These are phyloP conservation scores for Penicillium pulvis DNA, from an alignment of 495 filamentous ascomycete genomes.

Conservation along the genomic window DNA sequence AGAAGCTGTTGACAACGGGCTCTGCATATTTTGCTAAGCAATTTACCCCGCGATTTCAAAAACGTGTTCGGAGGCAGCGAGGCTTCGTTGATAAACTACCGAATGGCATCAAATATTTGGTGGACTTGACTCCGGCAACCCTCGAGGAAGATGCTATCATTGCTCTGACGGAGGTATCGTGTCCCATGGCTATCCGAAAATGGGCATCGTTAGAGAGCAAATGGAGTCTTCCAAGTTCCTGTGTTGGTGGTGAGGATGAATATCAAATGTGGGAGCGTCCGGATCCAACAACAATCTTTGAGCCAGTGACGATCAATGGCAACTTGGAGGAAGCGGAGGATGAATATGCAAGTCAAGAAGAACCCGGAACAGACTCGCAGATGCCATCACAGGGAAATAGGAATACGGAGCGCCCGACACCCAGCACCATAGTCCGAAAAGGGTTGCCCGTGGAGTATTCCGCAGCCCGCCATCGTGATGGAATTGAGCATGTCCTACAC, in stretches of 20 bases:
- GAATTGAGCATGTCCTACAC: constrained; percentile 59
- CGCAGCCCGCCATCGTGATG: constrained; percentile 58
- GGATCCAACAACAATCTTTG: background rate
- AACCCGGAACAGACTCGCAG: background rate
- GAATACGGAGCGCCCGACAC: background rate
- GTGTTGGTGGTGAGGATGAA: constrained; percentile 42
- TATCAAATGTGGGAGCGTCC: constrained; percentile 5
- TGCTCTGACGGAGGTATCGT: constrained; percentile 58
- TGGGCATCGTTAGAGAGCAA: constrained; percentile 44
- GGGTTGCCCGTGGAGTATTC: constrained; percentile 56
- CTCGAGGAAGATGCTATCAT: constrained; percentile 62
- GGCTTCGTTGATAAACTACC: constrained; percentile 36
- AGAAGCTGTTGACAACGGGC: constrained; percentile 45
- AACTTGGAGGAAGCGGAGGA: background rate
- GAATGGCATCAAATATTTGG: constrained; percentile 51
- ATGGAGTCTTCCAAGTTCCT: constrained; percentile 48
- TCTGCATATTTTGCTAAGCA: constrained; percentile 53
- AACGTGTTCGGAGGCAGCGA: constrained; percentile 32
- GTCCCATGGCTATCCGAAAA: constrained; percentile 50
- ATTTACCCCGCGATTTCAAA: constrained; percentile 42
- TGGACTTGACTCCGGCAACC: constrained; percentile 63
- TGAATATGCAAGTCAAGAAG: background rate
- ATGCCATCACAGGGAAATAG: too few relatives aligned
- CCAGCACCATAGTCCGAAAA: background rate
- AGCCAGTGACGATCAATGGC: background rate